Base-by-base conservation (phyloP, 805 yeast species). In the Saccharomycopsis guyanensis region DNA sequence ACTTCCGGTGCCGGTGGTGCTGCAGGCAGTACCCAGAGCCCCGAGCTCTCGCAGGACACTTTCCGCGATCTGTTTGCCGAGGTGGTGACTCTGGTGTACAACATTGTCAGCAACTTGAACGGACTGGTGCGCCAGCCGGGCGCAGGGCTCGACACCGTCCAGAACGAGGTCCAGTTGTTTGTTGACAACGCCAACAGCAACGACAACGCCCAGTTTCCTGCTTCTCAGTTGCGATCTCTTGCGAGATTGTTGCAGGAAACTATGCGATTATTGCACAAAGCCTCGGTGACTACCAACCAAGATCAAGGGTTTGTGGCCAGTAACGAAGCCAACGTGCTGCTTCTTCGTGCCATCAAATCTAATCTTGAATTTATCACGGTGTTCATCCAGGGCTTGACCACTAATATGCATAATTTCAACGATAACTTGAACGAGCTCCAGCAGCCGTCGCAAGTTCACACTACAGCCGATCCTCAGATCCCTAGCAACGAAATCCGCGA, bases 1-100 rank as follows among this genome's bases (percentile, higher is more conserved):
- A 12, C 38, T 13, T 16, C 38, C 38, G 38, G 38, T 13, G 38
- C 38, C 15, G 38, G 38, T 13, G 15, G 6, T 19, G 40, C 12
- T 10, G 7, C 29, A 8, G n/a, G n/a, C n/a, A n/a, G n/a, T n/a
- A n/a, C n/a, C n/a, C n/a, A n/a, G n/a, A n/a, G n/a, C n/a, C n/a
- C n/a, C n/a, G n/a, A n/a, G n/a, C n/a, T n/a, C n/a, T n/a, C n/a
- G n/a, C n/a, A n/a, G n/a, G n/a, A n/a, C n/a, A n/a, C n/a, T n/a
- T 35, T 45, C 22, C 36, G 35, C n/a, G 15, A 13, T 5, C 36
- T 22, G 24, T 40, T 45, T 22, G 35, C 19, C 20, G 49, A 45
- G 18, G 35, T 40, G 3, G 13, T 45, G 15, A 33, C 7, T 27
- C 40, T 43, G 12, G 39, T 45, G 3, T 35, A 40, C 37, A 7